A percentile compares a stretch with the other conserved stretches of the same genome.
phyloP scores from a whole-genome alignment of 1,139 yeast genomes.

The Pichia kudriavzevii region DNA sequence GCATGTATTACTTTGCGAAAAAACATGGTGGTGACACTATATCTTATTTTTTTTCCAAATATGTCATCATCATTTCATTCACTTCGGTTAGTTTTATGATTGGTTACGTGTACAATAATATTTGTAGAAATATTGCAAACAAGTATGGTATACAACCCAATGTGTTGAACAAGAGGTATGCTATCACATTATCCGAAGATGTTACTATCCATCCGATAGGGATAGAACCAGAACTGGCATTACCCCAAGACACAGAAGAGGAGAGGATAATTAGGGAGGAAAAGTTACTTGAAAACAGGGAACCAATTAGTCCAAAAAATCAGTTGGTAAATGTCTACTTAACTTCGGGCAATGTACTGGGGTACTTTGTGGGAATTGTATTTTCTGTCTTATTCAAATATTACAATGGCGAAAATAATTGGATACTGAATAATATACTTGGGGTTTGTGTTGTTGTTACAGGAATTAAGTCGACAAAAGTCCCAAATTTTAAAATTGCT shows the following conservation, averaged over 20 bases:
- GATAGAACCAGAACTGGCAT: conserved; percentile 17
- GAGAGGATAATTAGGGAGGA: conserved; percentile 23
- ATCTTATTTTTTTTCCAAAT: conserved; percentile 28
- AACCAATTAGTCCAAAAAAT: conserved; percentile 23
- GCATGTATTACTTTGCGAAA: conserved; percentile 33
- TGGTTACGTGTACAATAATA: conserved; percentile 22
- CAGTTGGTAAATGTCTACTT: conserved; percentile 31
- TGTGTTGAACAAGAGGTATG: conserved; percentile 24
- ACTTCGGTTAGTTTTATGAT: conserved; percentile 25
- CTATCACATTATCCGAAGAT: conserved; percentile 30
- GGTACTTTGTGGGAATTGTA: conserved; percentile 24
- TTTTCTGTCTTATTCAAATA: conserved; percentile 26
- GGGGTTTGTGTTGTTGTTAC: conserved; percentile 33
- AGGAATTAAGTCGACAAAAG: conserved; percentile 29
- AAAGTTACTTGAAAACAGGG: conserved; percentile 17
- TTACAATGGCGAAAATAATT: conserved; percentile 27
- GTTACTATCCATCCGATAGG: conserved; percentile 26
- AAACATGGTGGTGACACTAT: conserved; percentile 28
- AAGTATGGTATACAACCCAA: conserved; percentile 18
- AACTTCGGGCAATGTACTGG: conserved; percentile 31
- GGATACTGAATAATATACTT: conserved; percentile 33
- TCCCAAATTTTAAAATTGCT: conserved; percentile 40
- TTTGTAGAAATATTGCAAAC: conserved; percentile 24
- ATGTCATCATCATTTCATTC: conserved; percentile 29
- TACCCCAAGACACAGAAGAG: conserved; percentile 23